These are phyloP conservation scores for Phyllosticta citrichinensis DNA, from an alignment of 2,329 filamentous ascomycete genomes.

Conservation along the genomic window DNA sequence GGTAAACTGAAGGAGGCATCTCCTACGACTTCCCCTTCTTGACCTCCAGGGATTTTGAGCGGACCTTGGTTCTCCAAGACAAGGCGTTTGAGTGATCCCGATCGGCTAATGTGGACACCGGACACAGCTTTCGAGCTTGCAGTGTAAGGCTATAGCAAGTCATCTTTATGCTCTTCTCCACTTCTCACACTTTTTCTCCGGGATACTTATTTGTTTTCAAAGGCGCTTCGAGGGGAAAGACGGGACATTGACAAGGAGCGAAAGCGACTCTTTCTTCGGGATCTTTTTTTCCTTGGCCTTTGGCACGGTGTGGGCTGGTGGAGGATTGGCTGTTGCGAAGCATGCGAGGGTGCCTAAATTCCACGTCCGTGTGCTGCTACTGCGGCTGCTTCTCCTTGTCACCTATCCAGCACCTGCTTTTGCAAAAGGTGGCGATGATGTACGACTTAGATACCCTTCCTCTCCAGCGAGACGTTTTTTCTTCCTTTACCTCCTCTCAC, in stretches of 20 bases:
- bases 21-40: not conserved
- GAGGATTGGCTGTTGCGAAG: not conserved
- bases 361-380: no score
- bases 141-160: not conserved
- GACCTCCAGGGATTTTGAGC: not conserved
- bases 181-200: not conserved
- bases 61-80: not conserved
- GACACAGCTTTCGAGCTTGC: not conserved
- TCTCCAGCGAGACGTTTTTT: not conserved
- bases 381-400: not conserved
- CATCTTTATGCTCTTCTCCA: not conserved
- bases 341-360: not conserved
- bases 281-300: not conserved
- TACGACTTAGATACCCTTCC: constrained; percentile 10
- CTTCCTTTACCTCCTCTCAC: not conserved
- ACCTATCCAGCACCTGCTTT: not conserved
- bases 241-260: not conserved
- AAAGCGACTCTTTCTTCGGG: not conserved
- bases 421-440: not conserved
- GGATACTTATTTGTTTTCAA: not conserved
- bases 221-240: not conserved
- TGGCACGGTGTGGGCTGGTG: not conserved
- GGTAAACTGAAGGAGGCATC: not conserved
- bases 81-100: not conserved
- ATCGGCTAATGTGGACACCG: not conserved